Evolutionary conservation across 1,284 basidiomycete species (phyloP), one percentile per base, ranked within the genome.

Genomic region (Mycena citricolor): DNA sequence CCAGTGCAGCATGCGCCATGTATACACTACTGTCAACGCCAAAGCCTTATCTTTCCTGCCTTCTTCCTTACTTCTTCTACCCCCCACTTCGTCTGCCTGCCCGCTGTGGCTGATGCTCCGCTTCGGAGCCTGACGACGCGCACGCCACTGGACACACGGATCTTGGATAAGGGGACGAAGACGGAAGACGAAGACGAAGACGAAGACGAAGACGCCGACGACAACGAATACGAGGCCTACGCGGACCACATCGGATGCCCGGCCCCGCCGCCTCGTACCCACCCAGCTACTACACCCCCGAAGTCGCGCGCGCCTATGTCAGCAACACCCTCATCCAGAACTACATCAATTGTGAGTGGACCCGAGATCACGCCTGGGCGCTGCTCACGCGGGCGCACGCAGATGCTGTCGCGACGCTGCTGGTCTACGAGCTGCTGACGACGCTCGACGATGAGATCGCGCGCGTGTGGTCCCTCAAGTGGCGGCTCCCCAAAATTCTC

Each of bases 371-470:
- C 22, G 2, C 8, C 20, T 8, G 25, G 23, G n/a, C 24, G 19
- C 20, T 16, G n/a, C 10, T 12, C 11, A 35, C 13, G 7, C 33
- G 19, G 14, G 19, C 7, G n/a, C 13, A 5, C 12, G 11, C 20
- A 50, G 48, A 48, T 31, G 32, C 50, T 4, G 45, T 46, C 8
- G 41, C 50, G 4, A 32, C 25, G 6, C 21, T 48, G 4, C 42
- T 52, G 20, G 50, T 51, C 2, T 51, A 51, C 39, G 49, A 51
- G 42, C 19, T 37, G n/a, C 1, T 51, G 16, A 47, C 45, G 21
- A 40, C 50, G 13, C 44, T 52, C 42, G 50, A 52, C 32, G 50
- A 44, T n/a, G 50, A 52, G 39, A 32, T 52, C 38, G 41, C 26
- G 7, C 45, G 39, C 2, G 33, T 47, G 4, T 52, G 50, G 50